These are phyloP conservation scores for Thelonectria olida DNA, from an alignment of 2,329 filamentous ascomycete species.

Conservation along the genomic window DNA sequence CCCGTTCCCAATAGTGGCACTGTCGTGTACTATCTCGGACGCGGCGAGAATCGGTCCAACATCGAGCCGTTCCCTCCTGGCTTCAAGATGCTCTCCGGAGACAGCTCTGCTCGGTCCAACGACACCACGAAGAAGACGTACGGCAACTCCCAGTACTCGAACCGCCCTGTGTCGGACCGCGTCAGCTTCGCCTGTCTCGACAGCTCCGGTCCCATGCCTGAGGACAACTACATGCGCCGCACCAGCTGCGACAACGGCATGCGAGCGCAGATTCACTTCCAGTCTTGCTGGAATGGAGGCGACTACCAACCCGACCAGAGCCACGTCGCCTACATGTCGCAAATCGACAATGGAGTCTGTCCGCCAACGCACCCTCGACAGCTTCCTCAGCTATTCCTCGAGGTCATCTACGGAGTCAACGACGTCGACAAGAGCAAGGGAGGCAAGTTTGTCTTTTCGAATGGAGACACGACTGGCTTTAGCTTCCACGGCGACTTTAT, in stretches of 20 bases:
- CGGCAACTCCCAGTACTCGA: conserved; percentile 12
- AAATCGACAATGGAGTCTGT: conserved; percentile 37
- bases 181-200: conserved; percentile 37
- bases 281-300: conserved; percentile 35
- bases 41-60: conserved; percentile 34
- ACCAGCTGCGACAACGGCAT: conserved; percentile 36
- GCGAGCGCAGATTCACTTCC: conserved; percentile 37
- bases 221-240: conserved; percentile 34
- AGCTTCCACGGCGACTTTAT: conserved; percentile 36
- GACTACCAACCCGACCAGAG: conserved; percentile 35
- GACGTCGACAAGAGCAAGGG: conserved; percentile 35
- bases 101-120: conserved; percentile 26
- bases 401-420: conserved; percentile 36
- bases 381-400: conserved; percentile 35
- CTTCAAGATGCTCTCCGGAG: conserved; percentile 34
- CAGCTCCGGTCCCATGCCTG: conserved; percentile 30
- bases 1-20: conserved; percentile 36
- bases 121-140: conserved; percentile 34
- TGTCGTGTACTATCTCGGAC: conserved; percentile 35
- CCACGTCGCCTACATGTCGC: conserved; percentile 36
- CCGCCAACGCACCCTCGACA: conserved; percentile 32
- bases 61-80: conserved; percentile 36
- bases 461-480: conserved; percentile 36
- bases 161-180: conserved; percentile 30
- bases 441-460: conserved; percentile 34